Evolutionary conservation across 2,329 filamentous ascomycete species (phyloP), one percentile per base, ranked within the genome.

Genomic region (Botryotinia narcissicola): DNA sequence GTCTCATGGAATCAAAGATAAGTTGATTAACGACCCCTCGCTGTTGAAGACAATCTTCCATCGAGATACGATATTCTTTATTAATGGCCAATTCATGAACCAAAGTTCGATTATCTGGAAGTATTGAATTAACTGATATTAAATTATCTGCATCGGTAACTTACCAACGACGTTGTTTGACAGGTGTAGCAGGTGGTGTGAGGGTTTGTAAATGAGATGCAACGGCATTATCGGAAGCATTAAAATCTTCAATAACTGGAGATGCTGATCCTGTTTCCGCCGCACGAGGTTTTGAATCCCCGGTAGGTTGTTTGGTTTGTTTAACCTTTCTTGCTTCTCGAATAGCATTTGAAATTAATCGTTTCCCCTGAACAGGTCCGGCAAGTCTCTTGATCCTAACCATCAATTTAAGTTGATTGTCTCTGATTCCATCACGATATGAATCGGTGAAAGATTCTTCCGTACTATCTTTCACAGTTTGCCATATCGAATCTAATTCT

Each of bases 41-140:
- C 81, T 85, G 89, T 82, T 86, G 89, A 81, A 85, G 86, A 81
- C 89, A 78, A 74, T 89, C 86, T 67, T 88, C 85, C 46, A 68
- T 73, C 4, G 92, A 90, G 63, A 95, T 90, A 67, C 91, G 89
- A 80, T 92, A 95, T 77, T 94, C 90, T 77, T 90, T 91, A 81
- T 95, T 92, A 77, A 96, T 91, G 14, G 92, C 91, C 62, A 96
- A 84, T 82, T 95, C 93, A 80, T 95, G 93, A 0, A 94, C 90
- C 25, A 95, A 85, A 18, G 92, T 84, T 40, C 93, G 87, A 78
- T 95, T 96, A 74, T 91, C 88, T 0, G 92, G 93, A 63, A 95
- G 85, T 2, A 85, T 81, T 3, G 87, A 87, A 76, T 87, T 76
- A 14, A 77, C 75, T 54, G 74, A 76, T 54, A 79, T 75, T 16